Conservation (phyloP, 805 yeast species). For the Priceomyces fermenticarens region DNA sequence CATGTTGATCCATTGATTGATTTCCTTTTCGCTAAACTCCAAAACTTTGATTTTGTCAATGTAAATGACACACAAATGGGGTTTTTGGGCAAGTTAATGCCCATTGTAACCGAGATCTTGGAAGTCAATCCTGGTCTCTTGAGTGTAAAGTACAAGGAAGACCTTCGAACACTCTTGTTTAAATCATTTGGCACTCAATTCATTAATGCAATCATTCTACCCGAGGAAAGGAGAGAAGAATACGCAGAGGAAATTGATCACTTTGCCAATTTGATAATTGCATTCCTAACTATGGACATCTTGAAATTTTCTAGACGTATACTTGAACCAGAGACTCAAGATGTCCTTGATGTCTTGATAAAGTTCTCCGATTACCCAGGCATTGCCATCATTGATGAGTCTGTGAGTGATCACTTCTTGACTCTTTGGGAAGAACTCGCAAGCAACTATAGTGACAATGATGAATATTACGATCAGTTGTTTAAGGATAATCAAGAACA, state of each 20-base stretch:
- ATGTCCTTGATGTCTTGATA: conserved; percentile 47
- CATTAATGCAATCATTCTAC: conserved; percentile 28
- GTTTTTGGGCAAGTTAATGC: conserved; percentile 22
- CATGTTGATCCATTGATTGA: conserved; percentile 22
- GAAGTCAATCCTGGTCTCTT: conserved; percentile 46
- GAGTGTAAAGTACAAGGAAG: conserved; percentile 22
- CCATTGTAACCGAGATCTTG: conserved; percentile 41
- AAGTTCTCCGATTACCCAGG: conserved; percentile 57
- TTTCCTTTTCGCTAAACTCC: conserved; percentile 17
- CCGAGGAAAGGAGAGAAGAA: conserved; percentile 25
- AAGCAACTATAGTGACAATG: conserved; percentile 53
- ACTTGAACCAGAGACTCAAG: conserved; percentile 28
- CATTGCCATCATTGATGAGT: conserved; percentile 57
- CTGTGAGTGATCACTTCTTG: conserved; percentile 47
- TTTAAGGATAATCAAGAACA: conserved; percentile 14
- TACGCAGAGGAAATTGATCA: conserved; percentile 33
- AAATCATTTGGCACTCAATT: conserved; percentile 43
- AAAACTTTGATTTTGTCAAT: conserved; percentile 2
- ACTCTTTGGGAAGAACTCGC: conserved; percentile 70
- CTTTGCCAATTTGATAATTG: conserved; percentile 44
- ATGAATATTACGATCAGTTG: conserved; percentile 24
- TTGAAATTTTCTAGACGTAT: conserved; percentile 40
- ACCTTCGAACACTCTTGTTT: conserved; percentile 36
- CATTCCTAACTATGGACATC: conserved; percentile 47
- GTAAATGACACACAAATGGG: conserved; percentile 11